A percentile compares a stretch with the other conserved stretches of the same genome.
Evolutionary conservation across 2,329 filamentous ascomycete species (phyloP).

Genomic region (Colletotrichum lupini): DNA sequence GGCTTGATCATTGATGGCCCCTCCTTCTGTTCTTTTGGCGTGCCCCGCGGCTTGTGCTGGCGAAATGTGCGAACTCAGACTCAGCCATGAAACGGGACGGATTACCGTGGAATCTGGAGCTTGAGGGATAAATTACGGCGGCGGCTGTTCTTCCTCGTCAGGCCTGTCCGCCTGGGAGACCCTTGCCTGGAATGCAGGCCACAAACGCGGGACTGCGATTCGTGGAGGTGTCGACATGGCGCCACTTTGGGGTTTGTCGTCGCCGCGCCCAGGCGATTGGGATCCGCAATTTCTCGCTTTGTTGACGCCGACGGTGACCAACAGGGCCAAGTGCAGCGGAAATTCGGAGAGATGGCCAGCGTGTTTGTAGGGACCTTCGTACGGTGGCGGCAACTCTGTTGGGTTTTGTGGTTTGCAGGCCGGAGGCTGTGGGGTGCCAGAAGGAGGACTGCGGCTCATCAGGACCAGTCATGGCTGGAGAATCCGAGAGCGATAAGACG

Average conservation of each 20-base stretch:
- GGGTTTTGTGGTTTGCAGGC: neutral
- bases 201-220: slow-evolving; percentile 20
- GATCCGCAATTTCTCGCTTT: slow-evolving; percentile 14
- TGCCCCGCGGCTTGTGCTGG: neutral
- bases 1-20: neutral
- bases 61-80: slow-evolving; percentile 7
- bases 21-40: neutral
- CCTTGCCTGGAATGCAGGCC: slow-evolving; percentile 1
- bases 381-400: neutral
- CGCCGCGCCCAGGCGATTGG: slow-evolving; percentile 15
- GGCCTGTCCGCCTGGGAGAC: slow-evolving; percentile 9
- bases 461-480: neutral
- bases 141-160: slow-evolving; percentile 18
- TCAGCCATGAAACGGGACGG: slow-evolving; percentile 33
- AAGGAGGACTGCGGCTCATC: neutral
- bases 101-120: slow-evolving; percentile 13
- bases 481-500: slow-evolving; percentile 14
- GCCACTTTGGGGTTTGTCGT: slow-evolving; percentile 17
- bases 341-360: slow-evolving; percentile 17
- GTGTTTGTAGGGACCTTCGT: neutral
- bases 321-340: slow-evolving; percentile 24
- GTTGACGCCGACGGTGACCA: slow-evolving; percentile 33
- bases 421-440: neutral
- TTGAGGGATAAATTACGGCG: slow-evolving; percentile 26
- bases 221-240: slow-evolving; percentile 17